These are phyloP conservation scores for Cryptococcus hybrid DNA, from an alignment of 1,284 basidiomycete species.

Conservation along the genomic window DNA sequence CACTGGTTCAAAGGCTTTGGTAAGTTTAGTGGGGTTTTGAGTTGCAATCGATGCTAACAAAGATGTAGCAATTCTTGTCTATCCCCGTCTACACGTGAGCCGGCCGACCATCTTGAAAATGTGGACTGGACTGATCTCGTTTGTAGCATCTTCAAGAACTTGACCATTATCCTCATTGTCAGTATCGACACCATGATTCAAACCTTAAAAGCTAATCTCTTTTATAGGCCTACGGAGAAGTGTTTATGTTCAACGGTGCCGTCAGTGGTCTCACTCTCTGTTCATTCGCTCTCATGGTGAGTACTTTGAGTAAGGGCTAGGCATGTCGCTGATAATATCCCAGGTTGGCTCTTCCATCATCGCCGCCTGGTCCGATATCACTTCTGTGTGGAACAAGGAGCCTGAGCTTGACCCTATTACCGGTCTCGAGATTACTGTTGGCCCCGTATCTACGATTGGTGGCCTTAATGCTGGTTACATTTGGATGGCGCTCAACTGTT, in stretches of 20 bases:
- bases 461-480: slow-evolving; percentile 81
- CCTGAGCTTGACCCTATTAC: slow-evolving; percentile 41
- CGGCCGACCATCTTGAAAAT: background rate
- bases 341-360: slow-evolving; percentile 91
- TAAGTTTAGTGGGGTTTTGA: slow-evolving; percentile 42
- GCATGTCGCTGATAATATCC: background rate
- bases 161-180: slow-evolving; percentile 95
- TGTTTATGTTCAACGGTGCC: slow-evolving; percentile 91
- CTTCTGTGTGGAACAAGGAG: slow-evolving; percentile 41
- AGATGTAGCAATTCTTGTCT: slow-evolving; percentile 76
- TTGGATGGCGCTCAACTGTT: slow-evolving; percentile 95
- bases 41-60: background rate
- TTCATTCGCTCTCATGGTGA: slow-evolving; percentile 90
- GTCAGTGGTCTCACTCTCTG: slow-evolving; percentile 85
- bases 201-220: background rate
- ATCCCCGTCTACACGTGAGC: slow-evolving; percentile 82
- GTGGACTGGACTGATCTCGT: background rate
- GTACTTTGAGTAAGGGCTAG: slow-evolving; percentile 12
- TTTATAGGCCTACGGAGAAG: slow-evolving; percentile 60
- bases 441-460: slow-evolving; percentile 40
- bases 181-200: background rate
- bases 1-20: slow-evolving; percentile 95
- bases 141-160: slow-evolving; percentile 87
- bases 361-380: slow-evolving; percentile 91
- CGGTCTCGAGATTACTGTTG: slow-evolving; percentile 32